Evolutionary conservation across 495 filamentous ascomycete genomes (phyloP), one percentile per base, ranked within the genome.

Genomic region (Hyphodiscus hymeniophilus): DNA sequence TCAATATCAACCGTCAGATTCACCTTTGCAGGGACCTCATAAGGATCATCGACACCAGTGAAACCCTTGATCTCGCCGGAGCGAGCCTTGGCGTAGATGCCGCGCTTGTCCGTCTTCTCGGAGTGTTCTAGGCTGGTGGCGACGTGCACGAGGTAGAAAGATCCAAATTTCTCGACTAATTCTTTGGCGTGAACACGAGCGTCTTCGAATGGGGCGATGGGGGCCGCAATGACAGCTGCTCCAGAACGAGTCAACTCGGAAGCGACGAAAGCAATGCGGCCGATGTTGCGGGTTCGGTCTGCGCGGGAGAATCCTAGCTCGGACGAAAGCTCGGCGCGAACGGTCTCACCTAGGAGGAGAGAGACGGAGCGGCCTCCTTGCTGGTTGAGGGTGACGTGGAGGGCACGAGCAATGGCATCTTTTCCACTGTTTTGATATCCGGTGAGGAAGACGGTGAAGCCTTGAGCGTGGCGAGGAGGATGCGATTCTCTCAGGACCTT

Each of bases 301-400:
- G 91, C 83, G 49, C 80, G 79, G 63, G 81, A 88, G 80, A 96
- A 98, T 60, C 92, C 92, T 17, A 98, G 82, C 70, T 98, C 92
- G 23, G 90, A 85, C 20, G 87, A 94, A 32, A 98, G 80, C 67
- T 95, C 92, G 61, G 77, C 73, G 57, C 92, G 89, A 56, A 98
- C 90, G 12, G 87, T 96, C 68, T 98, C 92, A 57, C 92, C 92
- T 20, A 97, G 76, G 20, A 98, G 77, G 58, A 98, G 81, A 24
- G 90, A 89, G 47, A 97, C 94, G 47, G 88, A 85, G 46, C 92
- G 86, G 42, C 94, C 94, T 52, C 89, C 89, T 71, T 97, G 94
- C 71, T 98, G 94, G 79, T 98, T 97, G 22, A 98, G 77, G 0
- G 91, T 96, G 26, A 96, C 91, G 72, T 98, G 90, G 38, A 98